Evolutionary conservation across 139 green algal species (phyloP), one percentile per base, ranked within the genome.

Genomic region (Zygnema circumcarinatum): DNA sequence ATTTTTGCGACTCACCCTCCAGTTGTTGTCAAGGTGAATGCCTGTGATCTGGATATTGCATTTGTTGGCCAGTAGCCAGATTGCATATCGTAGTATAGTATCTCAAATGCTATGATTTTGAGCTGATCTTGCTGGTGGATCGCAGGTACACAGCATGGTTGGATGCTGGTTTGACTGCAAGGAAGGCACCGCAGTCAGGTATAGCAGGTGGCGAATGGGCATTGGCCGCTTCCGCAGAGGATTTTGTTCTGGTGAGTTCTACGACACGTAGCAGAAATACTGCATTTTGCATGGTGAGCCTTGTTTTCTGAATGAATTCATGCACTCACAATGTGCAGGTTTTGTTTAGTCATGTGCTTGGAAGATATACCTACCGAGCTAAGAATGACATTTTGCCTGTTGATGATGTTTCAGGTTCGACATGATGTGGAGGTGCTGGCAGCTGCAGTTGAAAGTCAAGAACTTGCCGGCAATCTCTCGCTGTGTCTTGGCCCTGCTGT

Each of bases 1-100:
- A 32, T 98, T 98, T 79, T 31, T 96, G 38, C 83, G 92, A 2
- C 92, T 98, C 16, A 90, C 89, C 3, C 90, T 96, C 74, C 95
- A 98, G 92, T 89, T 98, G 67, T 52, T 96, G 38, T 83, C 92
- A 22, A 92, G 96, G 0, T 32, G 74, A 86, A 1, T n/a, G n/a
- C n/a, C n/a, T n/a, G n/a, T n/a, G n/a, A n/a, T n/a, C n/a, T n/a
- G n/a, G n/a, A n/a, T n/a, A n/a, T n/a, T n/a, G n/a, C n/a, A n/a
- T n/a, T n/a, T n/a, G n/a, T n/a, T n/a, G n/a, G n/a, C n/a, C n/a
- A n/a, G n/a, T n/a, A n/a, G n/a, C n/a, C n/a, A n/a, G n/a, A n/a
- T n/a, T n/a, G n/a, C n/a, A n/a, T n/a, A n/a, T n/a, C n/a, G n/a
- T n/a, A n/a, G n/a, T n/a, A n/a, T n/a, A n/a, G n/a, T n/a, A n/a